Evolutionary conservation across 148 eudicot species (phyloP).

Genomic region (Rhododendron kiyosumense): DNA sequence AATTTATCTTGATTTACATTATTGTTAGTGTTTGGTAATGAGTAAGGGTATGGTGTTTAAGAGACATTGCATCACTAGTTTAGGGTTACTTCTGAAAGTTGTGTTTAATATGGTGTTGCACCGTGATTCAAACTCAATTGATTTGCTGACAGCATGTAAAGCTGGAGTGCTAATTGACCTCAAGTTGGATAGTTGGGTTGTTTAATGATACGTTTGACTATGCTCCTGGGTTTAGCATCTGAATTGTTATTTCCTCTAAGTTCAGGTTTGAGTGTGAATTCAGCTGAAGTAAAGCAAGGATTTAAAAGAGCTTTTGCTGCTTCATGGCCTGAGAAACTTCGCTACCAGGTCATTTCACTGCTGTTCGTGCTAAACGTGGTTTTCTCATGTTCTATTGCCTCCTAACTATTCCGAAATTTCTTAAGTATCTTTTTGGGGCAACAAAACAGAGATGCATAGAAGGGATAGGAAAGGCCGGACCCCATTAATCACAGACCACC

Average conservation of each 20-base stretch:
- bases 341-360: conserved; percentile 64
- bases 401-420: not conserved
- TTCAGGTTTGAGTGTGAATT: conserved; percentile 52
- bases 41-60: not conserved
- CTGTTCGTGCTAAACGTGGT: not conserved
- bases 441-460: not conserved
- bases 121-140: not conserved
- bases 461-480: not conserved
- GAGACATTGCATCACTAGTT: not conserved
- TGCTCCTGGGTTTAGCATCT: not conserved
- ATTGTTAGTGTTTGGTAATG: not conserved
- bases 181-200: not conserved
- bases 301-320: conserved; percentile 94
- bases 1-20: not conserved
- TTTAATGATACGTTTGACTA: not conserved
- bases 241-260: not conserved
- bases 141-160: not conserved
- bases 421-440: not conserved
- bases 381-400: not conserved
- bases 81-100: not conserved
- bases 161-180: not conserved
- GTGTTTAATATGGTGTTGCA: not conserved
- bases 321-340: conserved; percentile 92
- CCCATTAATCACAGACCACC: not conserved
- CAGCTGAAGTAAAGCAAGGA: conserved; percentile 91